A percentile compares a stretch with the other conserved stretches of the same genome.
These are phyloP conservation scores for Olyra latifolia DNA, from an alignment of 176 grass and related monocot genomes.

Conservation along the genomic window DNA sequence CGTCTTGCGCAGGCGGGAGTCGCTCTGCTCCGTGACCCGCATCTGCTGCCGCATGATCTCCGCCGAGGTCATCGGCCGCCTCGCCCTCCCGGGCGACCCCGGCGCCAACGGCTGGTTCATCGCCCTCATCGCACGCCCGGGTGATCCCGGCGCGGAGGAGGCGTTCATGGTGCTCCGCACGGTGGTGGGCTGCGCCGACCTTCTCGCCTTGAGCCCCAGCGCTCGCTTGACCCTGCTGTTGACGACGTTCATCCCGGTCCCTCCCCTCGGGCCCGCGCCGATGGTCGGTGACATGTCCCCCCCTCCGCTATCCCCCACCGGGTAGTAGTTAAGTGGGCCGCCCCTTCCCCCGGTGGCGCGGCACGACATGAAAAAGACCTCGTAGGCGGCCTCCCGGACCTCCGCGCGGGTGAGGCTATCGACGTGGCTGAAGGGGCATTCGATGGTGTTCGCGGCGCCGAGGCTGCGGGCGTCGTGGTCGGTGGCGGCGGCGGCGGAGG, in stretches of 20 bases:
- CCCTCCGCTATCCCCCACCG: background rate
- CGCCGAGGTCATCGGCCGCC: constrained; percentile 82
- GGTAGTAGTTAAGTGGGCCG: constrained; percentile 35
- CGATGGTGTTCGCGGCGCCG: constrained; percentile 31
- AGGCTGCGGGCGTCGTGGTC: constrained; percentile 31
- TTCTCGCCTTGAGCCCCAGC: constrained; percentile 71
- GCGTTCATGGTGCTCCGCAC: constrained; percentile 38
- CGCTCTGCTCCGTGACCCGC: constrained; percentile 68
- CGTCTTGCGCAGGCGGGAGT: constrained; percentile 84
- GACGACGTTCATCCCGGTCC: constrained; percentile 77
- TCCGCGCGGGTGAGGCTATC: constrained; percentile 51
- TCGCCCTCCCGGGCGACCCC: constrained; percentile 47
- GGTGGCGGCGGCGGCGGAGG: constrained; percentile 25
- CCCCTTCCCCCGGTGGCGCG: constrained; percentile 37
- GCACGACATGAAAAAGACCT: constrained; percentile 94
- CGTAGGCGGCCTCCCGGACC: constrained; percentile 81
- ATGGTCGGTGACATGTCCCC: constrained; percentile 44
- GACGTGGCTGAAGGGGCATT: constrained; percentile 65
- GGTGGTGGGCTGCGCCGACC: constrained; percentile 57
- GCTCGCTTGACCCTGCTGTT: constrained; percentile 67
- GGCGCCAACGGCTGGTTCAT: constrained; percentile 37
- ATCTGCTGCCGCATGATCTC: constrained; percentile 98
- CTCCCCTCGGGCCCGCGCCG: constrained; percentile 59
- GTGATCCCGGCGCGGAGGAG: constrained; percentile 49
- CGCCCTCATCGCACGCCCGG: constrained; percentile 28